phyloP scores from a whole-genome alignment of 2,329 filamentous ascomycete genomes.

The Aureobasidium sp. region DNA sequence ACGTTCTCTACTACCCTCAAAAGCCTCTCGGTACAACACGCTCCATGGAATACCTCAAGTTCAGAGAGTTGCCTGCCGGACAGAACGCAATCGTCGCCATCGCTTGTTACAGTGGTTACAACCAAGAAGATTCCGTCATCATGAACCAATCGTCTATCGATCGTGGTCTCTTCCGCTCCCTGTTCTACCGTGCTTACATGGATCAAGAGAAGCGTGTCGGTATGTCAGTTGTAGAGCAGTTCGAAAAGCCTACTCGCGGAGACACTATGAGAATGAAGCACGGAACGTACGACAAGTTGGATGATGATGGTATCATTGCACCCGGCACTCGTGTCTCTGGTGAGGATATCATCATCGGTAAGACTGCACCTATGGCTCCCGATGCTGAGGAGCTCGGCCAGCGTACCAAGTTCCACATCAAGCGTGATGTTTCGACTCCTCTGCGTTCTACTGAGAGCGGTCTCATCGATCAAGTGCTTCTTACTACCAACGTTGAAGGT shows the following conservation, averaged over 20 bases:
- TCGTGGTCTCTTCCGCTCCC: constrained; percentile 88
- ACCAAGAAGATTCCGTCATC: constrained; percentile 99
- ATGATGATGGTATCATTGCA: constrained; percentile 89
- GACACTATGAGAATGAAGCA: constrained; percentile 91
- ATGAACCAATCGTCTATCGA: constrained; percentile 99
- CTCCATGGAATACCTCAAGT: constrained; percentile 98
- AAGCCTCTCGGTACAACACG: constrained; percentile 93
- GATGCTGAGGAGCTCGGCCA: constrained; percentile 95
- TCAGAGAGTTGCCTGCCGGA: constrained; percentile 90
- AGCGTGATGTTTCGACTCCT: constrained; percentile 92
- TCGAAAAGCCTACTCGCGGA: constrained; percentile 85
- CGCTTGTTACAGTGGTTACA: constrained; percentile 95
- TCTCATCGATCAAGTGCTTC: constrained; percentile 85
- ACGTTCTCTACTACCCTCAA: constrained; percentile 97
- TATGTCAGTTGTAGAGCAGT: constrained; percentile 83
- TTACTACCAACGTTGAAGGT: constrained; percentile 92
- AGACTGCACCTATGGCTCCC: constrained; percentile 88
- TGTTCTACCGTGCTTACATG: constrained; percentile 96
- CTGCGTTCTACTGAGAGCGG: constrained; percentile 93
- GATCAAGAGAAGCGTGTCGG: constrained; percentile 96
- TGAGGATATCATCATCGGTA: constrained; percentile 98
- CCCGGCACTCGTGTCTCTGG: constrained; percentile 92
- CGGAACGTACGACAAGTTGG: constrained; percentile 64
- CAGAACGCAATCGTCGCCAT: constrained; percentile 99
- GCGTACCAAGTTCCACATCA: constrained; percentile 79